Base-by-base conservation (phyloP, 306 rosid genomes). In the Castanea crenata region DNA sequence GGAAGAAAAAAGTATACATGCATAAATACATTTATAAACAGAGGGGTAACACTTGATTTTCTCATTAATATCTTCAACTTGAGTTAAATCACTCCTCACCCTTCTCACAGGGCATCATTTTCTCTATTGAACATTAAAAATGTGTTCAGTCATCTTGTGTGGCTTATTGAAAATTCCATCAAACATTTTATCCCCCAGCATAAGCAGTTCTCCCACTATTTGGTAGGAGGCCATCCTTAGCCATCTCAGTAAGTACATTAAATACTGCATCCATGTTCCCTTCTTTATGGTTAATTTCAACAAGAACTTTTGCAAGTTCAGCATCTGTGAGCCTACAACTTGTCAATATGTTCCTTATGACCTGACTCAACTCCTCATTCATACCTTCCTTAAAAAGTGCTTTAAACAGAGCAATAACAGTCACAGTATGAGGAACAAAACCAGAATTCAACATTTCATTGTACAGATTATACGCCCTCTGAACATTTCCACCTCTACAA, bases 221-320 rank as follows among this genome's bases (percentile, higher is more conserved):
- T 41, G 97, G 97, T 76, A 94, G 96, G 41, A 94, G 86, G 80
- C 97, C 97, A 85, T 89, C 92, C 77, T 83, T 86, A 32, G 93
- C 99, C 97, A 94, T 92, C 69, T 89, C 97, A 15, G 87, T 84
- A 51, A 94, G 82, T 77, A 87, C 81, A 68, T 82, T 88, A 62
- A 92, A 84, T 78, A 90, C 95, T 46, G 78, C 93, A 76, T 92
- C 95, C 91, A 92, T 91, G 83, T 91, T 90, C 73, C 99, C 99
- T 84, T 92, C 97, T 86, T 85, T 91, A 51, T 88, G 88, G 87
- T 92, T 92, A 79, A 89, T 82, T 69, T 91, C 91, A 77, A 92
- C 79, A 18, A 90, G 93, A 77, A 80, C 86, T 82, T 90, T 94
- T 8, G 92, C 95, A 76, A 88, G 82, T 87, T 91, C 95, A 1